These are phyloP conservation scores for Nakaseomyces uthaithaninus DNA, from an alignment of 1,139 yeast species.

Conservation along the genomic window DNA sequence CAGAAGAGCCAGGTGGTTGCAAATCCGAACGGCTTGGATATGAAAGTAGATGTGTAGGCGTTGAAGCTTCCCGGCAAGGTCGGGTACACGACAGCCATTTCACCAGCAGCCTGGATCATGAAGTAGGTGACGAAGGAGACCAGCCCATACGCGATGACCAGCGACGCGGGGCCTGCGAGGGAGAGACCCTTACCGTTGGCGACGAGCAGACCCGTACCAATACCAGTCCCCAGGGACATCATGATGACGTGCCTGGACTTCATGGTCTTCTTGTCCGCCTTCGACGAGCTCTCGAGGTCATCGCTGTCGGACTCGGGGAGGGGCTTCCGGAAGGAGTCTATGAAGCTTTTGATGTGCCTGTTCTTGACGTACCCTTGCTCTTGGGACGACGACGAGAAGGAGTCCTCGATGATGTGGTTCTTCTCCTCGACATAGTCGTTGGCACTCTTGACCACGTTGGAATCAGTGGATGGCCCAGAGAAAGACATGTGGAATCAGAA, in stretches of 20 bases:
- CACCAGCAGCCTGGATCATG: constrained; percentile 76
- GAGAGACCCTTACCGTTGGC: constrained; percentile 63
- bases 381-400: background rate
- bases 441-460: constrained; percentile 2
- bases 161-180: constrained; percentile 72
- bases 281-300: constrained; percentile 10
- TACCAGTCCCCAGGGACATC: constrained; percentile 78
- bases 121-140: constrained; percentile 61
- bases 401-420: constrained; percentile 5
- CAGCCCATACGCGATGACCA: constrained; percentile 58
- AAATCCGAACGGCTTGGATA: constrained; percentile 74
- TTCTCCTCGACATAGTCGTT: constrained; percentile 1
- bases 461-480: background rate
- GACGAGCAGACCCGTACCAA: constrained; percentile 70
- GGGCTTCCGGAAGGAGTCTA: constrained; percentile 22
- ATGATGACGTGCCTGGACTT: constrained; percentile 47
- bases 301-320: constrained; percentile 11
- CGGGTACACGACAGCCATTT: constrained; percentile 61
- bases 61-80: constrained; percentile 77
- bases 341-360: constrained; percentile 16
- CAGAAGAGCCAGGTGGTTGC: constrained; percentile 75
- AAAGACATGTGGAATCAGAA: background rate
- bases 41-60: constrained; percentile 53
- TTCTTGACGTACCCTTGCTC: background rate
- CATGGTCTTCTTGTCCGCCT: constrained; percentile 35